These are phyloP conservation scores for Filobasidium floriforme DNA, from an alignment of 768 basidiomycete species.

Conservation along the genomic window DNA sequence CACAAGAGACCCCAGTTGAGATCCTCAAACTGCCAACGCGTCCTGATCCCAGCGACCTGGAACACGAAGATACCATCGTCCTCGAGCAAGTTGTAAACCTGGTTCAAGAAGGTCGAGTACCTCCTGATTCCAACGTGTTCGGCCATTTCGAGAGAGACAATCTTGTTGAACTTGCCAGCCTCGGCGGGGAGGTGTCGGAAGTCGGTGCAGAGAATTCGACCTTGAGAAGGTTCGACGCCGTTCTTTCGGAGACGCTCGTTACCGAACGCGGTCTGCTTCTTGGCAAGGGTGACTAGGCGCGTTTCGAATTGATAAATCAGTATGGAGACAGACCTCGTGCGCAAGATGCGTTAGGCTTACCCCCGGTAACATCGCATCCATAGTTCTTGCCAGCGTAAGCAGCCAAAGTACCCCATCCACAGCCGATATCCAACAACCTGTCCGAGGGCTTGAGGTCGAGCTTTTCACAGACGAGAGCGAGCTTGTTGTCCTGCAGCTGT, in stretches of 20 bases:
- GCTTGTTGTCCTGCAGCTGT: conserved; percentile 95
- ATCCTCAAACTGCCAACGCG: conserved; percentile 97
- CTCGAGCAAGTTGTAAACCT: conserved; percentile 86
- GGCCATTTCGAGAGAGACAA: conserved; percentile 95
- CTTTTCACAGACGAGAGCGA: conserved; percentile 89
- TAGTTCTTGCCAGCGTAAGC: conserved; percentile 97
- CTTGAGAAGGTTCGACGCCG: conserved; percentile 63
- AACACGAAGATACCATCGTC: conserved; percentile 91
- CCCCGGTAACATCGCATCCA: conserved; percentile 86
- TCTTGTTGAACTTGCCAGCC: conserved; percentile 78
- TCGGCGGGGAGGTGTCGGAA: conserved; percentile 76
- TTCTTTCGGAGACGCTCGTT: conserved; percentile 77
- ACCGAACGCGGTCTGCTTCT: conserved; percentile 87
- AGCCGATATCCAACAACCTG: conserved; percentile 49
- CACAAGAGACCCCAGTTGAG: conserved; percentile 66
- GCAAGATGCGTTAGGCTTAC: conserved; percentile 21
- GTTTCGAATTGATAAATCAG: neutral
- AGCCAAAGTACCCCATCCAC: conserved; percentile 93
- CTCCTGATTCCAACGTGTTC: conserved; percentile 97
- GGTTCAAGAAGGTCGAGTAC: conserved; percentile 76
- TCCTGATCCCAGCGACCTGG: conserved; percentile 95
- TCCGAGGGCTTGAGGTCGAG: conserved; percentile 80
- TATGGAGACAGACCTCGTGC: neutral
- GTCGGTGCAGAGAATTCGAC: conserved; percentile 85
- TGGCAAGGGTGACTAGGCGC: conserved; percentile 68